These are phyloP conservation scores for Tagetes erecta DNA, from an alignment of 129 eudicot species.

Conservation along the genomic window DNA sequence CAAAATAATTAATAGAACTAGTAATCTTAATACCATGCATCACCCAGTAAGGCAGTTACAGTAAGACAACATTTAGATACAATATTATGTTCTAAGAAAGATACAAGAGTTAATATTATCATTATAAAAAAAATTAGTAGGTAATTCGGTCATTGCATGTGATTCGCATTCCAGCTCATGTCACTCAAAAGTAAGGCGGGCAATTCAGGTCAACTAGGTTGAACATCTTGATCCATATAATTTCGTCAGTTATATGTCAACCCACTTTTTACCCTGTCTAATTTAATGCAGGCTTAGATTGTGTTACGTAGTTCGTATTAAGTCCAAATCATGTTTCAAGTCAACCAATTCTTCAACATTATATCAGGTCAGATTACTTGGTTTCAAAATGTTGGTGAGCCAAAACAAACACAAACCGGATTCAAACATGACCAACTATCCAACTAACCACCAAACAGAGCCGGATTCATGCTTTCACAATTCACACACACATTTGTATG, in stretches of 20 bases:
- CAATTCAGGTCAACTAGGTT: not conserved
- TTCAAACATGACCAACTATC: too few relatives aligned
- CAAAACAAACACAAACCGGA: too few relatives aligned
- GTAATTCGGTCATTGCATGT: conserved; percentile 1
- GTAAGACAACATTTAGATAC: too few relatives aligned
- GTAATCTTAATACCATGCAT: conserved; percentile 15
- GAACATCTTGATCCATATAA: not conserved
- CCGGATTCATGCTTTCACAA: too few relatives aligned
- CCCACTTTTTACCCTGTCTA: not conserved
- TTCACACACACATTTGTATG: not conserved
- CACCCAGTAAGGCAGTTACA: not conserved
- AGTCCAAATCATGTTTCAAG: not conserved
- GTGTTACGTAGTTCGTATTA: not conserved
- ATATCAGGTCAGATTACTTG: too few relatives aligned
- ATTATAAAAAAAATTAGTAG: not conserved
- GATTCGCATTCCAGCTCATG: conserved; percentile 4
- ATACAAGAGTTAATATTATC: not conserved
- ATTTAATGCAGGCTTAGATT: not conserved
- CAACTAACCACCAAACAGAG: not conserved
- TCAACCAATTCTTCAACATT: not conserved
- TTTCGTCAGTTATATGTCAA: not conserved
- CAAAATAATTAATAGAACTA: conserved; percentile 13
- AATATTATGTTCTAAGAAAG: not conserved
- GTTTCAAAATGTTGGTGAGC: not conserved
- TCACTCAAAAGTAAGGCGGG: not conserved